A percentile compares a stretch with the other conserved stretches of the same genome.
Conservation (phyloP, 1,284 basidiomycete genomes). For the Cutaneotrichosporon mucoides region DNA sequence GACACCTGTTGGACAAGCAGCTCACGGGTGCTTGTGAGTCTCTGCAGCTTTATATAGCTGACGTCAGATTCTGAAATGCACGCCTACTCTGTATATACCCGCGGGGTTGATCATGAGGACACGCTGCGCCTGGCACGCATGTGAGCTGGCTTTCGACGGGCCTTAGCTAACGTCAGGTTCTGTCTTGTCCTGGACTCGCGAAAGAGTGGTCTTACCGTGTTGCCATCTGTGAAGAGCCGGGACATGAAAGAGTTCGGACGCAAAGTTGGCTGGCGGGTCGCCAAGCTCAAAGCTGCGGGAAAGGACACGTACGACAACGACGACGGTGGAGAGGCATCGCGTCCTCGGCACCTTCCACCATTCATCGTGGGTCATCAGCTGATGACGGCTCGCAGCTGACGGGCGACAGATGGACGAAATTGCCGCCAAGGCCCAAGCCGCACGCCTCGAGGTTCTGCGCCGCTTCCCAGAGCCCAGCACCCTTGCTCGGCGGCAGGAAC, state of each 20-base stretch:
- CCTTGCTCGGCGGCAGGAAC: background rate
- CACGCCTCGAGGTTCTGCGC: slow-evolving; percentile 17
- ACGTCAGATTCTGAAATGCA: slow-evolving; percentile 35
- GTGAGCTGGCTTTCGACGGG: slow-evolving; percentile 3
- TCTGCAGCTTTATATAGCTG: background rate
- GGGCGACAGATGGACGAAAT: slow-evolving; percentile 33
- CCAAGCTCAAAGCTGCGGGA: slow-evolving; percentile 23
- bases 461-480: slow-evolving; percentile 18
- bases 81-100: slow-evolving; percentile 32
- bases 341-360: slow-evolving; percentile 11
- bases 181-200: slow-evolving; percentile 37
- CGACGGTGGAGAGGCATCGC: slow-evolving; percentile 1
- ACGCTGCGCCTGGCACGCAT: slow-evolving; percentile 35
- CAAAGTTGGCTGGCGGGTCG: slow-evolving; percentile 26
- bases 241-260: slow-evolving; percentile 22
- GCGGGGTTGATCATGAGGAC: slow-evolving; percentile 25
- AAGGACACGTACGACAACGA: background rate
- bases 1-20: slow-evolving; percentile 21
- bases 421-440: slow-evolving; percentile 11
- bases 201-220: slow-evolving; percentile 35
- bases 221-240: slow-evolving; percentile 11
- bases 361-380: slow-evolving; percentile 25
- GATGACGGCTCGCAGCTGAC: slow-evolving; percentile 9
- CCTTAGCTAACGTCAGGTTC: slow-evolving; percentile 7
- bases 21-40: slow-evolving; percentile 5